phyloP scores from a whole-genome alignment of 495 filamentous ascomycete genomes.

The Penicillium verhagenii region DNA sequence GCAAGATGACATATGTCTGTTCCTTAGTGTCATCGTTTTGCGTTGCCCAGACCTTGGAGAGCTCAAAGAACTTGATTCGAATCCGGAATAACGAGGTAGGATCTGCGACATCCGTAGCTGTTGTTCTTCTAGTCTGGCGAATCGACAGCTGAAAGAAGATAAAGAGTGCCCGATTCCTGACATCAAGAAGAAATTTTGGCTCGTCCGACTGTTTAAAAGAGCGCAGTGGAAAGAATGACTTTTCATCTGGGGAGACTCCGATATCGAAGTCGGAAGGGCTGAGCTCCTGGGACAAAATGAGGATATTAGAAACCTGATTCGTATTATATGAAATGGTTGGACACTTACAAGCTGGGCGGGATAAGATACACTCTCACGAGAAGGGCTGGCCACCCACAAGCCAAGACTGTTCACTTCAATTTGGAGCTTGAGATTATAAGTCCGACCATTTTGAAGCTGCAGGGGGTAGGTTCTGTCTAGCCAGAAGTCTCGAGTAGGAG shows the following conservation, averaged over 20 bases:
- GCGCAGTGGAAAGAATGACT: constrained; percentile 30
- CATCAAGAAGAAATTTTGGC: constrained; percentile 21
- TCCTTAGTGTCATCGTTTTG: constrained; percentile 28
- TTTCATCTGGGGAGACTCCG: constrained; percentile 29
- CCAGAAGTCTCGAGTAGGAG: constrained; percentile 45
- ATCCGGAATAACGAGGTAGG: constrained; percentile 45
- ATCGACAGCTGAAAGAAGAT: constrained; percentile 26
- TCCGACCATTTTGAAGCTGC: constrained; percentile 16
- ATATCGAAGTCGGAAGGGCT: constrained; percentile 30
- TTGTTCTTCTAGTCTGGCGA: background rate
- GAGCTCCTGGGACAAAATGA: constrained; percentile 23
- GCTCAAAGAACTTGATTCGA: constrained; percentile 61
- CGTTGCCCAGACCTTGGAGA: constrained; percentile 55
- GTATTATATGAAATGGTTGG: background rate
- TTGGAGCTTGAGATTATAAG: background rate
- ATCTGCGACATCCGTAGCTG: background rate
- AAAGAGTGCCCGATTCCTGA: constrained; percentile 25
- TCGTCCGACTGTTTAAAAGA: constrained; percentile 19
- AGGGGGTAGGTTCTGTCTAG: constrained; percentile 23
- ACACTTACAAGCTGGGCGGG: constrained; percentile 33
- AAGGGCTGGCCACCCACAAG: constrained; percentile 26
- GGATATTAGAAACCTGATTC: background rate
- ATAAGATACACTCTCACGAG: constrained; percentile 22
- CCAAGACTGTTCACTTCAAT: background rate
- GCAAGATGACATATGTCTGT: constrained; percentile 53